A percentile compares a stretch with the other conserved stretches of the same genome.
These are phyloP conservation scores for Lachancea dasiensis DNA, from an alignment of 805 yeast genomes.

Conservation along the genomic window DNA sequence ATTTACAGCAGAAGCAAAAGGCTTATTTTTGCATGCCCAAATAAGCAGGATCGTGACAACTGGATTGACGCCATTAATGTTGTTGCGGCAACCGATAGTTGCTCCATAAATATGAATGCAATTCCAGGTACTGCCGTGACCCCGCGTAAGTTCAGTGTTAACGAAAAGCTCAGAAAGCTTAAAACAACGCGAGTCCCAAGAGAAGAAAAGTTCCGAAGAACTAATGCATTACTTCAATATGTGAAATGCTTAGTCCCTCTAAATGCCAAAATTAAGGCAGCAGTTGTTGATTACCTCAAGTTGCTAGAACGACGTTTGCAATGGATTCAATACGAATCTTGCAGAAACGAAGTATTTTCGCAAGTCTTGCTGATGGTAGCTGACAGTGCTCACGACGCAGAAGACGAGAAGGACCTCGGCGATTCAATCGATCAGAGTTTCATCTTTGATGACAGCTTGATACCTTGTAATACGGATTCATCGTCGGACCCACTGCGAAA, in stretches of 20 bases:
- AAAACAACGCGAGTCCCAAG: constrained; percentile 33
- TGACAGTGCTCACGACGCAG: not conserved
- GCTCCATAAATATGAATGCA: constrained; percentile 18
- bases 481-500: not conserved
- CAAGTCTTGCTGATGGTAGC: constrained; percentile 1
- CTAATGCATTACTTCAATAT: constrained; percentile 34
- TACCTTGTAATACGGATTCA: constrained; percentile 8
- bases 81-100: constrained; percentile 23
- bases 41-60: constrained; percentile 42
- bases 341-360: constrained; percentile 31
- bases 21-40: constrained; percentile 38
- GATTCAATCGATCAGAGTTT: constrained; percentile 18
- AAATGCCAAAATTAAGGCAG: constrained; percentile 45
- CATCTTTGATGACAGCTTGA: constrained; percentile 18
- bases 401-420: not conserved
- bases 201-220: constrained; percentile 33
- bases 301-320: constrained; percentile 48
- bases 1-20: constrained; percentile 39
- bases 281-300: constrained; percentile 40
- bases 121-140: constrained; percentile 29
- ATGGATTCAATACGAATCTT: constrained; percentile 51
- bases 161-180: constrained; percentile 34
- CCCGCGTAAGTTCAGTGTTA: constrained; percentile 22
- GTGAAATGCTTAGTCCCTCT: constrained; percentile 50
- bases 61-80: constrained; percentile 48